phyloP scores from a whole-genome alignment of 257 asterid genomes.

The Plantago elongata region DNA sequence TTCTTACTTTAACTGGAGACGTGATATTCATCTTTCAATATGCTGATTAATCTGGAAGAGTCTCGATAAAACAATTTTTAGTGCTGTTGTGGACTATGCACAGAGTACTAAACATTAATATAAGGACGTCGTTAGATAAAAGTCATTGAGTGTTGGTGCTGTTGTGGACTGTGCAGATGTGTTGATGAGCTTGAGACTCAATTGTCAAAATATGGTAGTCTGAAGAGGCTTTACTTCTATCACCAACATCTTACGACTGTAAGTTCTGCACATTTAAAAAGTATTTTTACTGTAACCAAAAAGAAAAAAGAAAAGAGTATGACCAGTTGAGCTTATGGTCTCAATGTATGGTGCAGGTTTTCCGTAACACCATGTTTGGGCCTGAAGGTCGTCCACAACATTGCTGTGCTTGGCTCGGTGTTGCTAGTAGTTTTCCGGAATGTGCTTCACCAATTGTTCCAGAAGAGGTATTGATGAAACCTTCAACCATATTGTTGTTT shows the following conservation, averaged over 20 bases:
- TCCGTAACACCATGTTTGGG: constrained; percentile 98
- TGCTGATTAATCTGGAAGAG: constrained; percentile 1
- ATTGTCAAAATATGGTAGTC: constrained; percentile 82
- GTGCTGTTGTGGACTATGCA: not conserved
- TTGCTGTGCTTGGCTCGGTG: constrained; percentile 99
- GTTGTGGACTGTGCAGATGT: constrained; percentile 46
- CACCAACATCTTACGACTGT: constrained; percentile 96
- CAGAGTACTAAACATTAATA: not conserved
- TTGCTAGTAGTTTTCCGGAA: constrained; percentile 96
- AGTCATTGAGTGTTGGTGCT: too few species aligned
- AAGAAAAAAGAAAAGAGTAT: not conserved
- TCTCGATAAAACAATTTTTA: not conserved
- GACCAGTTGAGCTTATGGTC: constrained; percentile 26
- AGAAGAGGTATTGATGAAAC: constrained; percentile 67
- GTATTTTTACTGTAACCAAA: not conserved
- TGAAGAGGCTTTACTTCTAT: constrained; percentile 93
- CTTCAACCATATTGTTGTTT: constrained; percentile 19
- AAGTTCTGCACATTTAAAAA: constrained; percentile 30
- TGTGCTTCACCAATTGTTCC: constrained; percentile 89
- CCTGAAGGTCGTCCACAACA: constrained; percentile 99
- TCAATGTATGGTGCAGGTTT: constrained; percentile 48
- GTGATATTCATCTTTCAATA: constrained; percentile 8
- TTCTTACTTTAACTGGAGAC: constrained; percentile 16
- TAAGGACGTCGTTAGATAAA: not conserved
- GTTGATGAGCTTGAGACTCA: constrained; percentile 95